Percentiles rank a stretch among this genome's conserved stretches.
Evolutionary conservation across 169 alveolate species (phyloP).

Genomic region (Plasmodium berghei): DNA sequence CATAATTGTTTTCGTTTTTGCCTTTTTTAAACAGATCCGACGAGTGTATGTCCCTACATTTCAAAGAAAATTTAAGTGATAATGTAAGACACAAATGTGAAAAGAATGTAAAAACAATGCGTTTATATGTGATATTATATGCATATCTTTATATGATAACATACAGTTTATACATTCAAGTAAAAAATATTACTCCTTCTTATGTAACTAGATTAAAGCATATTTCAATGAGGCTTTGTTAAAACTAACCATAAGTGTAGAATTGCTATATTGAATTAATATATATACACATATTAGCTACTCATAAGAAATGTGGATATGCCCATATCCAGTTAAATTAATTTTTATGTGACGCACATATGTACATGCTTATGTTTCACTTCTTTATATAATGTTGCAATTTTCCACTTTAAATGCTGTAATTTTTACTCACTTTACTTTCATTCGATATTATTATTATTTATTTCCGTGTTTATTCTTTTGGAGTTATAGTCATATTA

Average conservation of each 20-base stretch:
- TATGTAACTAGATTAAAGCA: constrained; percentile 41
- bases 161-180: too few species aligned
- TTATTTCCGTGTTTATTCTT: background rate
- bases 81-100: constrained; percentile 28
- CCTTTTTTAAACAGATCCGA: constrained; percentile 30
- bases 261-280: constrained; percentile 30
- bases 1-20: background rate
- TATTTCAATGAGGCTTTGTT: constrained; percentile 52
- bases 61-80: constrained; percentile 66
- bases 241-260: constrained; percentile 63
- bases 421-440: background rate
- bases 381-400: too few species aligned
- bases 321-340: constrained; percentile 4
- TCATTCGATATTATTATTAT: background rate
- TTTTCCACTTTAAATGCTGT: background rate
- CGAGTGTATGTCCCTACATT: constrained; percentile 58
- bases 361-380: background rate
- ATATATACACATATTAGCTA: background rate
- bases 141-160: too few species aligned
- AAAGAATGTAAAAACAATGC: background rate
- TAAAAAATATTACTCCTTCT: background rate
- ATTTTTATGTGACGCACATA: background rate
- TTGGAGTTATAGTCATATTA: background rate
- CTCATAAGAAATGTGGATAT: background rate
- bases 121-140: background rate